A percentile compares a stretch with the other conserved stretches of the same genome.
These are phyloP conservation scores for Xylaria sp. DNA, from an alignment of 2,329 filamentous ascomycete species.

Conservation along the genomic window DNA sequence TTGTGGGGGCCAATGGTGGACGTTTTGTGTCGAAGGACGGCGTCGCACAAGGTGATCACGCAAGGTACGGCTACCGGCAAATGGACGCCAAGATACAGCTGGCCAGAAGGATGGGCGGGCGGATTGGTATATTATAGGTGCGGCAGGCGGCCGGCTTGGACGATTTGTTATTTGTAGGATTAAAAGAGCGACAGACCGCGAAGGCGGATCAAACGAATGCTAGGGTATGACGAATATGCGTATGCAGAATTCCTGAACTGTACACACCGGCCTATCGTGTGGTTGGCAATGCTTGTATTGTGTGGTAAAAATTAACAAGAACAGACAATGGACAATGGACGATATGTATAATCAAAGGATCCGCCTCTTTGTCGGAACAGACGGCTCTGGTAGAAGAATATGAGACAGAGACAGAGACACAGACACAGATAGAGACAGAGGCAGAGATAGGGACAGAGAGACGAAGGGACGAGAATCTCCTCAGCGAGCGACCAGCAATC, in stretches of 20 bases:
- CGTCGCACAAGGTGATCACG: constrained; percentile 17
- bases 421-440: too few relatives aligned
- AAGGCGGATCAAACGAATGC: background rate
- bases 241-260: too few relatives aligned
- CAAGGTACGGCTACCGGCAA: constrained; percentile 13
- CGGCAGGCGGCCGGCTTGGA: background rate
- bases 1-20: constrained; percentile 3
- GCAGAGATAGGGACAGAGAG: background rate
- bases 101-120: background rate
- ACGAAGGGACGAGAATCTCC: constrained; percentile 3
- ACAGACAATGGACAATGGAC: background rate
- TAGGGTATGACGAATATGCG: background rate
- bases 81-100: constrained; percentile 14
- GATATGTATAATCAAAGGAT: constrained; percentile 10
- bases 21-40: constrained; percentile 10
- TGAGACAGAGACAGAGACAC: background rate
- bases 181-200: constrained; percentile 25
- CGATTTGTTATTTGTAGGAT: background rate
- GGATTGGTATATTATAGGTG: constrained; percentile 19
- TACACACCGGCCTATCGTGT: constrained; percentile 1
- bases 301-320: constrained; percentile 1
- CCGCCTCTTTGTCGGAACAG: constrained; percentile 12
- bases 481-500: background rate
- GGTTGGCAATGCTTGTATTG: background rate
- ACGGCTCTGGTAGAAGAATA: constrained; percentile 16